These are phyloP conservation scores for Catunica adiposa DNA, from an alignment of 2,329 filamentous ascomycete species.

Conservation along the genomic window DNA sequence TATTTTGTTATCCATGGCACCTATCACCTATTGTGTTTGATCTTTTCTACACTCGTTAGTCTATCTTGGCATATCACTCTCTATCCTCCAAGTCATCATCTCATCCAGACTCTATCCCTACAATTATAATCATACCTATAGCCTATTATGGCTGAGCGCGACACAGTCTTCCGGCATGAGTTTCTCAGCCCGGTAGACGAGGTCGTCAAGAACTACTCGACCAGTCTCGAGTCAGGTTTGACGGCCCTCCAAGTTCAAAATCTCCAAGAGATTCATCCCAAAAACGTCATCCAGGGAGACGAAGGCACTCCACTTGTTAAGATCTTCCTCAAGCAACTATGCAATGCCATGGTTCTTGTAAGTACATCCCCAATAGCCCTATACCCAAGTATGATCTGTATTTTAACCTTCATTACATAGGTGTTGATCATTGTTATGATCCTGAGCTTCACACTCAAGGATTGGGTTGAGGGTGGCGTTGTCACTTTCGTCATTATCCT, in stretches of 20 bases:
- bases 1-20: background rate
- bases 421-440: slow-evolving; percentile 65
- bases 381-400: too few species aligned
- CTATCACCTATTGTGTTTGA: background rate
- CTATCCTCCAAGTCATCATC: background rate
- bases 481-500: slow-evolving; percentile 50
- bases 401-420: slow-evolving; percentile 24
- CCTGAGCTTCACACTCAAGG: slow-evolving; percentile 47
- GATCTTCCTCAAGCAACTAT: slow-evolving; percentile 54
- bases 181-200: slow-evolving; percentile 45
- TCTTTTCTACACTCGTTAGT: background rate
- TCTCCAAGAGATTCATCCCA: slow-evolving; percentile 42
- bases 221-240: slow-evolving; percentile 51
- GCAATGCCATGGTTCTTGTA: slow-evolving; percentile 64
- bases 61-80: background rate
- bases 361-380: slow-evolving; percentile 23
- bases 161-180: slow-evolving; percentile 28
- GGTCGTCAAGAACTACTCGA: slow-evolving; percentile 44
- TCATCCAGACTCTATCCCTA: background rate
- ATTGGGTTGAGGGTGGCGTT: slow-evolving; percentile 52
- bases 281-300: slow-evolving; percentile 54
- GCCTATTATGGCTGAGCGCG: slow-evolving; percentile 6
- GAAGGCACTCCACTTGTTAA: slow-evolving; percentile 53
- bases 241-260: slow-evolving; percentile 41
- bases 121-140: background rate